Conservation (phyloP, 192 early-diverging fungal species). For the Coemansia sp. region DNA sequence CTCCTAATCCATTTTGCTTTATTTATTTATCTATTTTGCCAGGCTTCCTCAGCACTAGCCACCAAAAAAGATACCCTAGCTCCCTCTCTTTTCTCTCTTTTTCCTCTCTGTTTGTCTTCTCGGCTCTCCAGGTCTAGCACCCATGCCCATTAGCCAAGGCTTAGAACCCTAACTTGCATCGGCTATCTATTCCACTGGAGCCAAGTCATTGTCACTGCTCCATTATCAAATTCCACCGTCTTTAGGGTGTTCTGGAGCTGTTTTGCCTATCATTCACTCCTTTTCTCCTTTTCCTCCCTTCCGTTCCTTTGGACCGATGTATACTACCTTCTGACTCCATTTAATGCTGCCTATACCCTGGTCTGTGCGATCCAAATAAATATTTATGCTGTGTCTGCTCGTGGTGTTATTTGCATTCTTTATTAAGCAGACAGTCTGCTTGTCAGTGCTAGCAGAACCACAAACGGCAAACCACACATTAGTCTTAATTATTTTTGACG, state of each 20-base stretch:
- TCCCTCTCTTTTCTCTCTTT: background rate
- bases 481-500: no score
- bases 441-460: no score
- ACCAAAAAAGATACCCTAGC: background rate
- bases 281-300: background rate
- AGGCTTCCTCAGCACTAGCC: background rate
- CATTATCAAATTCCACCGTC: background rate
- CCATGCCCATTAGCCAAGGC: background rate
- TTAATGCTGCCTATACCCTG: background rate
- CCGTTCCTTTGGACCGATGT: background rate
- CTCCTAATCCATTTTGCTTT: conserved; percentile 1
- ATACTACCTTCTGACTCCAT: background rate
- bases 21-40: conserved; percentile 8
- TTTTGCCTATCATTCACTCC: background rate
- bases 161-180: background rate
- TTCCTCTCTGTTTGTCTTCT: background rate
- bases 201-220: background rate
- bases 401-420: background rate
- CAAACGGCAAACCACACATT: no score
- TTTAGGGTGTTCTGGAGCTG: background rate
- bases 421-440: no score
- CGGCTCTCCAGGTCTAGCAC: background rate
- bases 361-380: background rate
- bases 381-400: background rate
- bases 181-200: background rate